Evolutionary conservation across 2,329 filamentous ascomycete genomes (phyloP).

Genomic region (Penicillium sp.): DNA sequence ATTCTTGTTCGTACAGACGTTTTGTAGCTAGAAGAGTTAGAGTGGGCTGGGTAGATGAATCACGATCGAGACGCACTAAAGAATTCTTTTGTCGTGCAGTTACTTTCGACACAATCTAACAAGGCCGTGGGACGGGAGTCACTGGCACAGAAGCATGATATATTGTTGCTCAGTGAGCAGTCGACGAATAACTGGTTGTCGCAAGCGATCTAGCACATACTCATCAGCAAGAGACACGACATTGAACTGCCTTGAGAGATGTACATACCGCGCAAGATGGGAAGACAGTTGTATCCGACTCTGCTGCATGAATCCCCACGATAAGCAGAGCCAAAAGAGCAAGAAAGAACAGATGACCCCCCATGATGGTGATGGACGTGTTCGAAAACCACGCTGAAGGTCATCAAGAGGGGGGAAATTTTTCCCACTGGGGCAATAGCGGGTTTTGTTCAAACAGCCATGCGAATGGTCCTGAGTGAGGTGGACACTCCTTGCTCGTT

Average conservation of each 20-base stretch:
- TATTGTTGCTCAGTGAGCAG: conserved; percentile 10
- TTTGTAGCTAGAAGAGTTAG: conserved; percentile 9
- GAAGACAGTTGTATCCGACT: background rate
- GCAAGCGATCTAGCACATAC: conserved; percentile 1
- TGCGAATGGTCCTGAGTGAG: background rate
- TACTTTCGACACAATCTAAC: conserved; percentile 7
- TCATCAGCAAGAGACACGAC: background rate
- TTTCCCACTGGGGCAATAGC: background rate
- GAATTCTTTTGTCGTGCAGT: conserved; percentile 13
- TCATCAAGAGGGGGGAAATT: background rate
- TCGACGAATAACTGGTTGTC: conserved; percentile 5
- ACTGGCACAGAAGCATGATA: conserved; percentile 12
- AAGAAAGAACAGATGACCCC: background rate
- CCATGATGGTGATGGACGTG: conserved; percentile 3
- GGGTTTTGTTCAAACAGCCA: conserved; percentile 8
- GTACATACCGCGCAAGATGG: conserved; percentile 11
- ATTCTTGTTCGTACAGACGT: conserved; percentile 12
- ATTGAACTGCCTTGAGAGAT: background rate
- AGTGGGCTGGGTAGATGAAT: background rate
- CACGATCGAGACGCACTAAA: conserved; percentile 10
- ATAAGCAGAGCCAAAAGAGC: conserved; percentile 6
- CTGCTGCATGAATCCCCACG: background rate
- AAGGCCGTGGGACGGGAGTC: background rate
- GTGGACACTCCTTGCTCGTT: conserved; percentile 2
- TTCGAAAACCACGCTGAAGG: background rate